These are phyloP conservation scores for Didymellaceae sp. DNA, from an alignment of 2,329 filamentous ascomycete genomes.

Conservation along the genomic window DNA sequence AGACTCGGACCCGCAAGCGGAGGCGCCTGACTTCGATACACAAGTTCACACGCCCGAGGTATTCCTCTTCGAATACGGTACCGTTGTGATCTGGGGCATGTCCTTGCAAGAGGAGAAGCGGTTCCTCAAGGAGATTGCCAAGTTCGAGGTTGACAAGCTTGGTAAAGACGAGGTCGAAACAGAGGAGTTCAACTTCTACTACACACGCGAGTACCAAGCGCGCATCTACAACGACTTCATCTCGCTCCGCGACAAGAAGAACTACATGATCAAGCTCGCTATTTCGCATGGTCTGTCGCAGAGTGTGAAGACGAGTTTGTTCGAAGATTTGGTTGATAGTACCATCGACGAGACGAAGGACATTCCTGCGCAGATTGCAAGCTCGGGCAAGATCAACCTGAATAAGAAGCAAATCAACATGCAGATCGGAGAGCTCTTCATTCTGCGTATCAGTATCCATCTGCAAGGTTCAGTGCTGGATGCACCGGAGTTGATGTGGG, in stretches of 20 bases:
- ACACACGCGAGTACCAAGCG: slow-evolving; percentile 95
- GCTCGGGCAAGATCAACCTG: slow-evolving; percentile 89
- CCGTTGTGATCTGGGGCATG: slow-evolving; percentile 99
- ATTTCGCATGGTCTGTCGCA: slow-evolving; percentile 96
- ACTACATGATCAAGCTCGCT: slow-evolving; percentile 97
- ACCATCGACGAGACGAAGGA: slow-evolving; percentile 94
- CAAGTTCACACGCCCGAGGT: slow-evolving; percentile 91
- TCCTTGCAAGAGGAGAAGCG: slow-evolving; percentile 84
- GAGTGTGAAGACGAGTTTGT: slow-evolving; percentile 96
- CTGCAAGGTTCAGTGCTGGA: slow-evolving; percentile 96
- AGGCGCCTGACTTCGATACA: slow-evolving; percentile 78
- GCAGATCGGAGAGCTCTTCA: slow-evolving; percentile 98
- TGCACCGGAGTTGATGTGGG: slow-evolving; percentile 97
- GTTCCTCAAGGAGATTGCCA: slow-evolving; percentile 91
- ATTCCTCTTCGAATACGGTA: slow-evolving; percentile 96
- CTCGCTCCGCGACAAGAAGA: slow-evolving; percentile 87
- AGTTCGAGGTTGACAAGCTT: slow-evolving; percentile 92
- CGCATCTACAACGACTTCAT: slow-evolving; percentile 99
- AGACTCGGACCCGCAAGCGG: slow-evolving; percentile 41
- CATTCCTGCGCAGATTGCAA: slow-evolving; percentile 88
- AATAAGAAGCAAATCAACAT: slow-evolving; percentile 94
- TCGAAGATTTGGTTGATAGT: slow-evolving; percentile 92
- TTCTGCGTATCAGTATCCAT: slow-evolving; percentile 96
- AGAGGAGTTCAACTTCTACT: slow-evolving; percentile 99
- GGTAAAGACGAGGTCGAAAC: slow-evolving; percentile 88